Evolutionary conservation across 1,284 basidiomycete species (phyloP).

Genomic region (Boletus smithii): DNA sequence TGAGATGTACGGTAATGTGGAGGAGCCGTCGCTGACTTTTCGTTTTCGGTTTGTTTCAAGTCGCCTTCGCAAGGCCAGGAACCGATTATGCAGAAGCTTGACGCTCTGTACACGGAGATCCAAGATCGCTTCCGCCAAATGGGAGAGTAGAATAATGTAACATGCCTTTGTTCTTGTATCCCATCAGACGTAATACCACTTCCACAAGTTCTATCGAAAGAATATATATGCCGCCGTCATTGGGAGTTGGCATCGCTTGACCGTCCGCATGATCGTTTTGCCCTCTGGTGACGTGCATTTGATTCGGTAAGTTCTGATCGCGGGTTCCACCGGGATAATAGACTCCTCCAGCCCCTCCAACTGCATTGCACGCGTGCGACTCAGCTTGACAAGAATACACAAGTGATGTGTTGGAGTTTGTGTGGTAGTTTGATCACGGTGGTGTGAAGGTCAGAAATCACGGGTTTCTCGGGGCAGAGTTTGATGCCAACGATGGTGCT

Average conservation of each 20-base stretch:
- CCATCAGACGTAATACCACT: slow-evolving; percentile 22
- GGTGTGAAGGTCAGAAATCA: too few species aligned
- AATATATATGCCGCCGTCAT: neutral
- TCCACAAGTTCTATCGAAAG: neutral
- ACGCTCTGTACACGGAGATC: slow-evolving; percentile 77
- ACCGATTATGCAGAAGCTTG: slow-evolving; percentile 75
- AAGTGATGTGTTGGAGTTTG: too few species aligned
- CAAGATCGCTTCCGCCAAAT: slow-evolving; percentile 87
- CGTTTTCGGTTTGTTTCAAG: slow-evolving; percentile 37
- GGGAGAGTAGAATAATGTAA: slow-evolving; percentile 55
- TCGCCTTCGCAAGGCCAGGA: slow-evolving; percentile 85
- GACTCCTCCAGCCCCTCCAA: too few species aligned
- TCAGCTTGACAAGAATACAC: too few species aligned
- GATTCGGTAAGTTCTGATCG: too few species aligned
- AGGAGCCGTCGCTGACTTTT: slow-evolving; percentile 20
- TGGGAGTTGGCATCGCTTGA: too few species aligned
- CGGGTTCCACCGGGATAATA: too few species aligned
- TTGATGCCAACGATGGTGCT: neutral
- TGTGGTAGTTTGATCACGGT: too few species aligned
- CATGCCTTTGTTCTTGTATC: slow-evolving; percentile 18
- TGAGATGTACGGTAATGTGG: slow-evolving; percentile 32
- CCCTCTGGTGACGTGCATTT: too few species aligned
- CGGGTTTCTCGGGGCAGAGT: too few species aligned
- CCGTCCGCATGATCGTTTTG: too few species aligned
- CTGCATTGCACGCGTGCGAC: too few species aligned